Evolutionary conservation across 306 rosid genomes (phyloP), one percentile per base, ranked within the genome.

Genomic region (Ceratonia siliqua): DNA sequence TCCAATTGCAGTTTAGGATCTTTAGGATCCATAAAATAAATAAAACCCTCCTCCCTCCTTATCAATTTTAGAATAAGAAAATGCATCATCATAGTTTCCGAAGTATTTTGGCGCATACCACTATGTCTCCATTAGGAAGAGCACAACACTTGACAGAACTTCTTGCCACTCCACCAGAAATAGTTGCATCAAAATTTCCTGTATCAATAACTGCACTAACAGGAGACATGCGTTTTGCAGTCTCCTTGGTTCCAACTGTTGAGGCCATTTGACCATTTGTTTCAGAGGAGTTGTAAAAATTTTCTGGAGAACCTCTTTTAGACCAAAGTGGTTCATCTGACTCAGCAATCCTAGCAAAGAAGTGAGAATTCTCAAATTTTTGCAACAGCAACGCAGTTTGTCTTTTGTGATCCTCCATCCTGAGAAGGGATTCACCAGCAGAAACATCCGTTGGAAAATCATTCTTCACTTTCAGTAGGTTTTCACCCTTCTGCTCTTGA

Each of bases 341-440:
- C 74, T 94, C 99, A 4, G 95, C 88, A 83, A 94, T 87, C 76
- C 99, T 89, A 63, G 87, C 99, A 90, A 94, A 94, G 84, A 90
- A 92, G 86, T 94, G 96, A 63, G 99, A 91, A 85, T 85, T 86
- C 84, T 94, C 83, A 73, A 90, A 94, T 36, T 90, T 88, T 73
- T 94, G 82, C 84, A 94, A 80, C 82, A 94, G 69, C 21, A 82
- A 61, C 25, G 86, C 93, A 21, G 96, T 90, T 71, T 90, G 90
- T 69, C 96, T 89, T 81, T 68, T 92, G 70, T 90, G 96, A 73
- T 87, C 95, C 82, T 90, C 96, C 95, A 86, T 87, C 71, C 95
- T 87, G 39, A 94, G 89, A 81, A 90, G 92, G 65, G 93, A 92
- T 85, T 92, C 97, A 50, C 97, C 88, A 52, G 86, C 65, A 75